Evolutionary conservation across 148 eudicot genomes (phyloP), one percentile per base, ranked within the genome.

Genomic region (Agrostemma githago): DNA sequence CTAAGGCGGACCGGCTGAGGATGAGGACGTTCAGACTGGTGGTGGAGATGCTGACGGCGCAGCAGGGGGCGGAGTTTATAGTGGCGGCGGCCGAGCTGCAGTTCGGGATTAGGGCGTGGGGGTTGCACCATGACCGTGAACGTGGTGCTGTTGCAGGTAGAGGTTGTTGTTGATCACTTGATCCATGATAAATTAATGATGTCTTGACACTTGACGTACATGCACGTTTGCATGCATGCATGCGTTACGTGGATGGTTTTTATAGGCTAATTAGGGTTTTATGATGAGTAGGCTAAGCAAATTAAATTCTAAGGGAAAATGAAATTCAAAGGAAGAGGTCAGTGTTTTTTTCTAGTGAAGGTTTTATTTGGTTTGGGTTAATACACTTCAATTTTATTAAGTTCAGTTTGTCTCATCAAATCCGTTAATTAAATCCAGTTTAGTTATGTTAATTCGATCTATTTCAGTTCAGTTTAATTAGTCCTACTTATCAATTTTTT

Each of bases 31-130:
- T 89, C 0, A 51, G 74, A 66, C 77, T 58, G 59, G 85, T 94
- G 80, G 91, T 91, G 74, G 91, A 94, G 73, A 41, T 94, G 73
- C 71, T 94, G 61, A 87, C 96, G 39, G 86, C 91, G 17, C 90
- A 81, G 34, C 98, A 94, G 77, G 91, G 90, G 41, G 88, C 79
- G 17, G 93, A 94, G 90, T 91, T 91, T 43, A 11, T 94, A 48
- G 78, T 85, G 38, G 93, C 97, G 4, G 86, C 89, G 0, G 87
- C 85, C 0, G 89, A 91, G 84, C 70, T 91, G 80, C 92, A 86
- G 74, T 83, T 85, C 2, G 97, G 97, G 16, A 75, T 94, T 26
- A 80, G 84, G 8, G 67, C 68, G 1, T 91, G 96, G 98, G 98
- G 98, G 0, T 65, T 83, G 48, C 77, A 87, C 65, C 88, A 82